phyloP scores from a whole-genome alignment of 176 grass and related monocot species.

The Carex cristatella region DNA sequence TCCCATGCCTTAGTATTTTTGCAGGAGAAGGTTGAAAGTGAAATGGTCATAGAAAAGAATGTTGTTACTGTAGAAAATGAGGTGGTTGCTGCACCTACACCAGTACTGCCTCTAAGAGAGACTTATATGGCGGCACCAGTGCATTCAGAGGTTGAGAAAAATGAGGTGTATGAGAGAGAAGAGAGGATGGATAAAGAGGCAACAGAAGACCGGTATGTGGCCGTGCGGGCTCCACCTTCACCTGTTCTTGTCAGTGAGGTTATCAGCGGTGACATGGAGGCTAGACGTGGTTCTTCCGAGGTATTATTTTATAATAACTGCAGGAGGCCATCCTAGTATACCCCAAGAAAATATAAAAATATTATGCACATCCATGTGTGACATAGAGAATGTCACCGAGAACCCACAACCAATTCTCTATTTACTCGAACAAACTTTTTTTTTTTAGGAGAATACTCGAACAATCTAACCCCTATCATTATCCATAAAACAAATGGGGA shows the following conservation, averaged over 20 bases:
- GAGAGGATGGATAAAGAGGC: constrained; percentile 9
- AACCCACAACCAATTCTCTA: not conserved
- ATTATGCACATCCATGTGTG: too few relatives aligned
- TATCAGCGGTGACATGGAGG: constrained; percentile 32
- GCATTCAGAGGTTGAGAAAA: not conserved
- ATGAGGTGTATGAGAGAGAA: constrained; percentile 13
- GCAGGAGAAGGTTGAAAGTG: constrained; percentile 1
- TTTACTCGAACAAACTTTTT: not conserved
- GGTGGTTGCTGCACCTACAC: constrained; percentile 2
- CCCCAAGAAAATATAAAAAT: not conserved
- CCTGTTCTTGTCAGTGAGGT: constrained; percentile 29
- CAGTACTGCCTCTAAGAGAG: not conserved
- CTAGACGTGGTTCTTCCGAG: constrained; percentile 5
- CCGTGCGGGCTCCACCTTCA: constrained; percentile 54
- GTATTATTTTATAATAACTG: constrained; percentile 5
- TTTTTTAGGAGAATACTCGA: not conserved
- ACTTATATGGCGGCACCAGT: not conserved
- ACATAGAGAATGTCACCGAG: not conserved
- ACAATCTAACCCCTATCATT: not conserved
- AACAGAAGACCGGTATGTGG: constrained; percentile 29
- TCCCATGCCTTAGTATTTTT: not conserved
- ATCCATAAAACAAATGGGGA: not conserved
- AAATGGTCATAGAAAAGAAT: constrained; percentile 22
- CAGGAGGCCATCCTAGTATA: not conserved
- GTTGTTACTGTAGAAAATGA: constrained; percentile 24